phyloP scores from a whole-genome alignment of 1,284 basidiomycete genomes.

The Ustilago curta region DNA sequence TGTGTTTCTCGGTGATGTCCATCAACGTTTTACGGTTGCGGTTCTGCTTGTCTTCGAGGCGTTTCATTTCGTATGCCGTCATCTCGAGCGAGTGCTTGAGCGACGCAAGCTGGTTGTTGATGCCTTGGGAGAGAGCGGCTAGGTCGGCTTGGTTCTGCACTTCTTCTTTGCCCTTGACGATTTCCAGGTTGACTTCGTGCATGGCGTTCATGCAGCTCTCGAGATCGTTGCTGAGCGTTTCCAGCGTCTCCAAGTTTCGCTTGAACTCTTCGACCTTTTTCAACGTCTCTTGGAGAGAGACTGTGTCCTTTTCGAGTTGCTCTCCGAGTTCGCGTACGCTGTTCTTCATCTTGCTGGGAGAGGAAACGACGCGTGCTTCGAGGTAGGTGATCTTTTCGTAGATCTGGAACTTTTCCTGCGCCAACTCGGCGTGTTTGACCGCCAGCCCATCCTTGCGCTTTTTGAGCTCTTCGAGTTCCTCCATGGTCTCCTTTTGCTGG shows the following conservation, averaged over 20 bases:
- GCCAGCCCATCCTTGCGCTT: slow-evolving; percentile 44
- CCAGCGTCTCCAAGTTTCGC: slow-evolving; percentile 50
- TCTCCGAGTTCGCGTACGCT: slow-evolving; percentile 65
- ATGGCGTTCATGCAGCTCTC: slow-evolving; percentile 46
- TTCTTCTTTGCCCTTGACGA: slow-evolving; percentile 55
- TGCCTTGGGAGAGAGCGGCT: slow-evolving; percentile 36
- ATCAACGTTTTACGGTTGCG: slow-evolving; percentile 47
- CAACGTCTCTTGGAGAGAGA: slow-evolving; percentile 80
- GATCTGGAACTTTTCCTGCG: slow-evolving; percentile 57
- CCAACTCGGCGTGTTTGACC: slow-evolving; percentile 56
- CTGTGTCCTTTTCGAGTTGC: slow-evolving; percentile 78
- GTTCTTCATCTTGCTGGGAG: slow-evolving; percentile 57
- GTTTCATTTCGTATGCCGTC: slow-evolving; percentile 53
- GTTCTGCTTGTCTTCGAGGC: slow-evolving; percentile 48
- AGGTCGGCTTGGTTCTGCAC: slow-evolving; percentile 48
- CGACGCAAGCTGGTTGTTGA: slow-evolving; percentile 48
- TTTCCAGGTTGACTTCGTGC: slow-evolving; percentile 59
- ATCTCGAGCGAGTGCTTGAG: slow-evolving; percentile 49
- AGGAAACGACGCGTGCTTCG: slow-evolving; percentile 54
- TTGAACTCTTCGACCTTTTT: slow-evolving; percentile 73
- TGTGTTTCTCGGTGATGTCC: slow-evolving; percentile 53
- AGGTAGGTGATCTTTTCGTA: slow-evolving; percentile 59
- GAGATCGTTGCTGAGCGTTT: slow-evolving; percentile 52
- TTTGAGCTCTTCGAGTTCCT: slow-evolving; percentile 56
- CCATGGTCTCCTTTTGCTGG: slow-evolving; percentile 54